Evolutionary conservation across 2,329 filamentous ascomycete genomes (phyloP).

Genomic region (Dothidotthia symphoricarpi): DNA sequence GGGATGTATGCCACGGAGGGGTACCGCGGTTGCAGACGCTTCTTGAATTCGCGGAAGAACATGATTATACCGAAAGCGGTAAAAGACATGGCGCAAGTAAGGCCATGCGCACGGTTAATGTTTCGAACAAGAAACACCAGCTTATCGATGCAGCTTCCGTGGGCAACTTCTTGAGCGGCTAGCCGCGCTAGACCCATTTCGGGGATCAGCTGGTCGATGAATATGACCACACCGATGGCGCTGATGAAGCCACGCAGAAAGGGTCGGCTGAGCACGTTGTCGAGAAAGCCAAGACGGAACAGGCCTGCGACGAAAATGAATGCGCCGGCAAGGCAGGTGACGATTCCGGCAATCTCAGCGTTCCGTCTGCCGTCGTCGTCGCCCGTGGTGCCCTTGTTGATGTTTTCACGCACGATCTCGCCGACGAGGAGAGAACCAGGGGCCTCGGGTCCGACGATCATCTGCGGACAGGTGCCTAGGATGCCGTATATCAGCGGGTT

Average conservation of each 20-base stretch:
- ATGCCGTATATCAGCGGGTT: slow-evolving; percentile 89
- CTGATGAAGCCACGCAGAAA: slow-evolving; percentile 96
- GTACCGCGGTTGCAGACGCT: slow-evolving; percentile 72
- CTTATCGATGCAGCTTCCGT: slow-evolving; percentile 86
- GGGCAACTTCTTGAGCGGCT: slow-evolving; percentile 68
- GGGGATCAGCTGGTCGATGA: slow-evolving; percentile 90
- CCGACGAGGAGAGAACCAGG: slow-evolving; percentile 89
- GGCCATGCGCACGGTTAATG: slow-evolving; percentile 62
- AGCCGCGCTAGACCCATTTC: slow-evolving; percentile 73
- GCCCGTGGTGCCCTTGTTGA: slow-evolving; percentile 64
- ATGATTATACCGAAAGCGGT: slow-evolving; percentile 85
- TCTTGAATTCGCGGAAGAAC: slow-evolving; percentile 82
- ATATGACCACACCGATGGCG: slow-evolving; percentile 93
- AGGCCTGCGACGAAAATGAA: slow-evolving; percentile 87
- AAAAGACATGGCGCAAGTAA: slow-evolving; percentile 75
- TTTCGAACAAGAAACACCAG: slow-evolving; percentile 74
- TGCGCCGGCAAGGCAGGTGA: slow-evolving; percentile 81
- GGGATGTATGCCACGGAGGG: slow-evolving; percentile 83
- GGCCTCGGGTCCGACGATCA: slow-evolving; percentile 93
- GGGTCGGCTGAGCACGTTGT: slow-evolving; percentile 88
- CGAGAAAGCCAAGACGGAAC: slow-evolving; percentile 83
- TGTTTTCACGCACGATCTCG: slow-evolving; percentile 75
- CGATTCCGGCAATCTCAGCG: slow-evolving; percentile 80
- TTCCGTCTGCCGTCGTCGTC: slow-evolving; percentile 70
- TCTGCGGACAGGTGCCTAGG: slow-evolving; percentile 84